Percentiles rank a stretch among this genome's conserved stretches.
phyloP scores from a whole-genome alignment of 495 filamentous ascomycete genomes.

The Penicillium ucsense region DNA sequence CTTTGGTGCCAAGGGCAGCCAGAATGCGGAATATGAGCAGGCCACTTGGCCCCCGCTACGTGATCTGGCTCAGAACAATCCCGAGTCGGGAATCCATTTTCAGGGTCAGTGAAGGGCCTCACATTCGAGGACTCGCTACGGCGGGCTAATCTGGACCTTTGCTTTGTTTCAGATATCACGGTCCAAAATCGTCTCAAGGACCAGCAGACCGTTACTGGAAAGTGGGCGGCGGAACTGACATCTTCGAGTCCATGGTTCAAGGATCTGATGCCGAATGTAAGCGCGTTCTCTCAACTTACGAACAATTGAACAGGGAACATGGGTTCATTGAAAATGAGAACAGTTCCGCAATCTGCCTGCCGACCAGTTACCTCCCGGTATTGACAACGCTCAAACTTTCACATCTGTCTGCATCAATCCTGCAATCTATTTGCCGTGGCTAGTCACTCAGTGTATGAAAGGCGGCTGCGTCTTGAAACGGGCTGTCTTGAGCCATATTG shows the following conservation, averaged over 20 bases:
- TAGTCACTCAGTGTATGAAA: slow-evolving; percentile 60
- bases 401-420: slow-evolving; percentile 83
- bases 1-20: slow-evolving; percentile 40
- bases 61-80: slow-evolving; percentile 54
- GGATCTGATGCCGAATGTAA: slow-evolving; percentile 57
- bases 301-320: no score
- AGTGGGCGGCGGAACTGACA: slow-evolving; percentile 52
- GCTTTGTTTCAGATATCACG: slow-evolving; percentile 27
- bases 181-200: slow-evolving; percentile 54
- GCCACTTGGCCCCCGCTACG: slow-evolving; percentile 55
- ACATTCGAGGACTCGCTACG: no score
- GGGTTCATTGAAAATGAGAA: no score
- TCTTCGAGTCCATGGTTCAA: slow-evolving; percentile 68
- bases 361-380: slow-evolving; percentile 44
- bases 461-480: slow-evolving; percentile 56
- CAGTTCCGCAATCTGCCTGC: slow-evolving; percentile 46
- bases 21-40: slow-evolving; percentile 46
- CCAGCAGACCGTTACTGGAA: slow-evolving; percentile 27
- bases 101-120: slow-evolving; percentile 42
- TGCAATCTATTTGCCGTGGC: slow-evolving; percentile 70
- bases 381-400: slow-evolving; percentile 59
- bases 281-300: background rate
- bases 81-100: slow-evolving; percentile 80
- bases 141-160: no score
- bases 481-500: slow-evolving; percentile 53